Conservation (phyloP, 2,329 filamentous ascomycete genomes). For the Ophiostoma himal-ulmi region DNA sequence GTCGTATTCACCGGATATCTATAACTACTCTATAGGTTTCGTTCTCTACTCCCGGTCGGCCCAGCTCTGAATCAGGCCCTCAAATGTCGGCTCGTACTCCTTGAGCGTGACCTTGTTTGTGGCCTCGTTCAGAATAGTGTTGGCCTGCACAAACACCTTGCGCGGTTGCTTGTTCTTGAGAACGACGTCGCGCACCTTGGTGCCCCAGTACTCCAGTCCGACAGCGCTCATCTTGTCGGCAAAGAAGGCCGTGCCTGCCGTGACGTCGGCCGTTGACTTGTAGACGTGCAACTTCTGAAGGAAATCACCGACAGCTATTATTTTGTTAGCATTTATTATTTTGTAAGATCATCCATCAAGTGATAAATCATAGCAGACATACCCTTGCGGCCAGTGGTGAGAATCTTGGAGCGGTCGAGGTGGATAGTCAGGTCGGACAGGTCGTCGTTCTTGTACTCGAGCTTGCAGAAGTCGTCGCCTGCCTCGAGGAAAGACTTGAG, state of each 20-base stretch:
- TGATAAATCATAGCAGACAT: constrained; percentile 26
- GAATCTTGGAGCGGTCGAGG: constrained; percentile 79
- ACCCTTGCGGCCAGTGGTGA: constrained; percentile 70
- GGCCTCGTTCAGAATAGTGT: constrained; percentile 66
- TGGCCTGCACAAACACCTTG: constrained; percentile 91
- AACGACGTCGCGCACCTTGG: constrained; percentile 69
- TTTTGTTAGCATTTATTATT: background rate
- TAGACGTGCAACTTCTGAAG: constrained; percentile 89
- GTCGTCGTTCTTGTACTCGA: constrained; percentile 67
- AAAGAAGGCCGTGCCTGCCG: constrained; percentile 72
- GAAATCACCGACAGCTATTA: constrained; percentile 69
- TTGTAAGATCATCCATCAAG: too few species aligned
- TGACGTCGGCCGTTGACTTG: constrained; percentile 82
- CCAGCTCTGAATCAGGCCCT: constrained; percentile 81
- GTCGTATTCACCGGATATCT: background rate
- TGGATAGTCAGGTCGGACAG: constrained; percentile 76
- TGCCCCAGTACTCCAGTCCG: constrained; percentile 74
- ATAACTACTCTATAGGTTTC: background rate
- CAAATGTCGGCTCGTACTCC: constrained; percentile 76
- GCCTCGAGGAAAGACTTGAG: constrained; percentile 78
- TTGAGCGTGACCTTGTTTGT: constrained; percentile 68
- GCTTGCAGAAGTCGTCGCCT: constrained; percentile 77
- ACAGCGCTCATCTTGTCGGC: constrained; percentile 71
- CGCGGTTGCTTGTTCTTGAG: constrained; percentile 72
- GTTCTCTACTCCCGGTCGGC: constrained; percentile 49